Evolutionary conservation across 306 rosid species (phyloP).

Genomic region (Ceratonia siliqua): DNA sequence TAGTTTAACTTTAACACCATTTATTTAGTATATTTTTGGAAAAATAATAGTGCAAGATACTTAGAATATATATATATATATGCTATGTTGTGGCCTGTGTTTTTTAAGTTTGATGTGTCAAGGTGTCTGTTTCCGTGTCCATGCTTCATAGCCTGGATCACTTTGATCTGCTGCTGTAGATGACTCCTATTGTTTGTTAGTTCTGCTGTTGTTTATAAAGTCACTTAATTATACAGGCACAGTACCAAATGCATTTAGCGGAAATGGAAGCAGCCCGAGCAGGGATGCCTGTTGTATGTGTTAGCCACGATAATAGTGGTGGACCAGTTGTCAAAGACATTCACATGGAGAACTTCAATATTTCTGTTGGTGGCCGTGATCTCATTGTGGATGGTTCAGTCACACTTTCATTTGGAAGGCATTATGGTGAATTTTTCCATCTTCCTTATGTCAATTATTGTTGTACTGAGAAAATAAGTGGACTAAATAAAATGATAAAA

Average conservation of each 20-base stretch:
- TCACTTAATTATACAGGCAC: conserved; percentile 50
- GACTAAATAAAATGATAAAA: not conserved
- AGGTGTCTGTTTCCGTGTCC: too few species aligned
- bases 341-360: conserved; percentile 81
- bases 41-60: too few species aligned
- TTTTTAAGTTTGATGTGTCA: too few species aligned
- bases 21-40: too few species aligned
- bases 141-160: too few species aligned
- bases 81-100: too few species aligned
- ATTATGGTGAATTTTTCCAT: conserved; percentile 66
- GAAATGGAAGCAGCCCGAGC: conserved; percentile 96
- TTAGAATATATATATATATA: too few species aligned
- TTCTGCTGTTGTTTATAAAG: conserved; percentile 2
- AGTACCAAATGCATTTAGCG: conserved; percentile 80
- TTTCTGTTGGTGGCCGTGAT: conserved; percentile 98
- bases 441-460: not conserved
- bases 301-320: conserved; percentile 65
- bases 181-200: not conserved
- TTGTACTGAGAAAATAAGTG: not conserved
- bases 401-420: conserved; percentile 93
- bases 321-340: conserved; percentile 88
- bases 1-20: too few species aligned
- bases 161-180: not conserved
- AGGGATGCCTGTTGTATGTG: conserved; percentile 88
- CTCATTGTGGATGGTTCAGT: conserved; percentile 88